A percentile compares a stretch with the other conserved stretches of the same genome.
These are phyloP conservation scores for Wallacemonas sp. DNA, from an alignment of 208 protist genomes.

Conservation along the genomic window DNA sequence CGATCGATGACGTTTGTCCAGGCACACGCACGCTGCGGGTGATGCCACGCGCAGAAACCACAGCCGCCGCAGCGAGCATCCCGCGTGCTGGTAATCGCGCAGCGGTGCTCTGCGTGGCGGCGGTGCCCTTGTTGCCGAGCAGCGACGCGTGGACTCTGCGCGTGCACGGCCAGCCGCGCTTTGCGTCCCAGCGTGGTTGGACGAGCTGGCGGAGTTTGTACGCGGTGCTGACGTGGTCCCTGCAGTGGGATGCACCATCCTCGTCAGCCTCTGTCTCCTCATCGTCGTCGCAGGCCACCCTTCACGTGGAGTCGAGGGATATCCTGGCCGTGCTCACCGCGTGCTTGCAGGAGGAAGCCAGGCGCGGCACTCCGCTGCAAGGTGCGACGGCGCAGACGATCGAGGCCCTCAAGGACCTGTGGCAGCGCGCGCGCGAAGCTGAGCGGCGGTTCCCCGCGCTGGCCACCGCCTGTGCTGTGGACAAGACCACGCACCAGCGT, in stretches of 20 bases:
- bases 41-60: too few relatives aligned
- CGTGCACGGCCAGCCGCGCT: background rate
- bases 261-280: background rate
- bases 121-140: constrained; percentile 2
- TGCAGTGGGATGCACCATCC: background rate
- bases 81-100: too few relatives aligned
- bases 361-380: background rate
- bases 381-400: background rate
- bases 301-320: constrained; percentile 2
- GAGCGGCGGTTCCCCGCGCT: constrained; percentile 28
- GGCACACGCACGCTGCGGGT: too few relatives aligned
- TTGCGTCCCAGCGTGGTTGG: background rate
- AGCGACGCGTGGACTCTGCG: constrained; percentile 2
- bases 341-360: constrained; percentile 1
- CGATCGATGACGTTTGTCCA: too few relatives aligned
- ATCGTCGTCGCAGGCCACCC: background rate
- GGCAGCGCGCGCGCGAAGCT: constrained; percentile 26
- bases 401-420: constrained; percentile 23
- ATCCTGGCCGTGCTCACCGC: constrained; percentile 3
- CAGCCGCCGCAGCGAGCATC: too few relatives aligned
- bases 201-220: constrained; percentile 3
- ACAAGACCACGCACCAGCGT: constrained; percentile 24
- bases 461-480: constrained; percentile 22
- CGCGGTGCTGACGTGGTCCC: constrained; percentile 13
- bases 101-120: too few relatives aligned